Percentiles rank a stretch among this genome's conserved stretches.
phyloP scores from a whole-genome alignment of 2,329 filamentous ascomycete species.

The Zymoseptoria passerinii region DNA sequence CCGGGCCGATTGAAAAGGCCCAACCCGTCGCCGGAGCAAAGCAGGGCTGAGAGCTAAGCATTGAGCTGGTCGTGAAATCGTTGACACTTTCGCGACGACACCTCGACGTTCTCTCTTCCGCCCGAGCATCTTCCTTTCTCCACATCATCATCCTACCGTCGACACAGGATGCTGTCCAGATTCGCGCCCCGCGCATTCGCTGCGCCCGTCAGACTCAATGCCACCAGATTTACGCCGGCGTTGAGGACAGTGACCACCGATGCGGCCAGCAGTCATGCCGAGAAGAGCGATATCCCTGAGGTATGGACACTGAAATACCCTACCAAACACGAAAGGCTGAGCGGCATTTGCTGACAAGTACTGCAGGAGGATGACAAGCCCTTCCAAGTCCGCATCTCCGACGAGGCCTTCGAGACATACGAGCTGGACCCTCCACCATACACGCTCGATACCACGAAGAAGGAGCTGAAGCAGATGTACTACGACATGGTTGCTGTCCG shows the following conservation, averaged over 20 bases:
- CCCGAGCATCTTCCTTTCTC: constrained; percentile 1
- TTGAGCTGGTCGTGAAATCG: background rate
- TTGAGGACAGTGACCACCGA: constrained; percentile 83
- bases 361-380: constrained; percentile 81
- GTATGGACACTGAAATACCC: constrained; percentile 39
- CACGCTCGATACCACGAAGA: constrained; percentile 89
- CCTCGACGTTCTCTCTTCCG: constrained; percentile 1
- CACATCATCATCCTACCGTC: background rate
- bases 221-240: constrained; percentile 30
- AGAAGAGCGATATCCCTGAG: constrained; percentile 62
- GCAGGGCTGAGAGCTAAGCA: background rate
- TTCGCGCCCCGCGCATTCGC: constrained; percentile 30
- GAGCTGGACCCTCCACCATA: constrained; percentile 94
- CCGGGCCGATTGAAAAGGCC: background rate
- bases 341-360: constrained; percentile 2
- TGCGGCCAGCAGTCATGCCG: constrained; percentile 83
- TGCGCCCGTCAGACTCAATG: constrained; percentile 25
- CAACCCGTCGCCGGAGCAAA: background rate
- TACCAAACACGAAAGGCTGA: background rate
- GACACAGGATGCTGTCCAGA: constrained; percentile 28
- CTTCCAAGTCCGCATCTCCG: constrained; percentile 85
- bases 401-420: constrained; percentile 99
- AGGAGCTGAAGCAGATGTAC: constrained; percentile 98
- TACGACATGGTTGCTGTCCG: constrained; percentile 90
- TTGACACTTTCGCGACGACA: background rate